phyloP scores from a whole-genome alignment of 2,329 filamentous ascomycete genomes.

The Stagonosporopsis tanaceti region DNA sequence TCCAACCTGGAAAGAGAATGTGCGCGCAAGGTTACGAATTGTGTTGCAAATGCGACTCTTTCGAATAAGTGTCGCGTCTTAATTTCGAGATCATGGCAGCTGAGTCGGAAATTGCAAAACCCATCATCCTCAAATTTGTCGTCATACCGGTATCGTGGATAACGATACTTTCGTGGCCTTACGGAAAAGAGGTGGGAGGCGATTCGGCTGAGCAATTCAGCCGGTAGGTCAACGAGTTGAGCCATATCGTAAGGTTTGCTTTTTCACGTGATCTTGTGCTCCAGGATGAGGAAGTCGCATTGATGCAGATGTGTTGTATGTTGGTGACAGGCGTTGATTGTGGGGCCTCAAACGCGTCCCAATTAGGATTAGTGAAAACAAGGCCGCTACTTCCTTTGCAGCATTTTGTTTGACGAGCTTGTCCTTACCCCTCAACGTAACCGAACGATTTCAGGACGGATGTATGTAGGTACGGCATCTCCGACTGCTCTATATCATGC shows the following conservation, averaged over 20 bases:
- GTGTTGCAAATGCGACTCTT: not conserved
- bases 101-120: slow-evolving; percentile 2
- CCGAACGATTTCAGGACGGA: too few species aligned
- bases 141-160: not conserved
- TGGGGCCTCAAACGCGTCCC: not conserved
- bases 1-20: not conserved
- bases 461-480: too few species aligned
- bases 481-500: too few species aligned
- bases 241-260: not conserved
- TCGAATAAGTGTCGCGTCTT: not conserved
- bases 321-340: not conserved
- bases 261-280: too few species aligned
- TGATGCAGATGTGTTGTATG: not conserved
- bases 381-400: not conserved
- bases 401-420: not conserved
- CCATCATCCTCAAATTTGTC: not conserved
- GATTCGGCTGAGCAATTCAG: slow-evolving; percentile 1
- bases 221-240: not conserved
- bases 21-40: not conserved
- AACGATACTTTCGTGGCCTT: not conserved
- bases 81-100: not conserved
- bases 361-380: not conserved
- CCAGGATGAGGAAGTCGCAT: not conserved
- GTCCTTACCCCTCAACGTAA: not conserved
- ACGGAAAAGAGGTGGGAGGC: not conserved